These are phyloP conservation scores for Phyllosticta capitalensis DNA, from an alignment of 2,329 filamentous ascomycete genomes.

Conservation along the genomic window DNA sequence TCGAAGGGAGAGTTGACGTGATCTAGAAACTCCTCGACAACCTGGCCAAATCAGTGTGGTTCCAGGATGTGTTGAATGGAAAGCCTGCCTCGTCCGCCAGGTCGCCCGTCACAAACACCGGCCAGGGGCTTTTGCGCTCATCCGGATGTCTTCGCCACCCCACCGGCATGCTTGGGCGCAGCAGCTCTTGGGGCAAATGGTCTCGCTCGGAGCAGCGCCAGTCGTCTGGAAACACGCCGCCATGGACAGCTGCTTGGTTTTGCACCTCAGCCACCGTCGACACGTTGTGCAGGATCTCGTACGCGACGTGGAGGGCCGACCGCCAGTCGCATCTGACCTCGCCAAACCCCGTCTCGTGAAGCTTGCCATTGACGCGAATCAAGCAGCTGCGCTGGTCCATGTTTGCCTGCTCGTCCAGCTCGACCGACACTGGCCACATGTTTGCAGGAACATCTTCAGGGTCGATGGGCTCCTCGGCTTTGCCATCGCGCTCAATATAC, in stretches of 20 bases:
- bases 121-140: background rate
- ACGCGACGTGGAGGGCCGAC: background rate
- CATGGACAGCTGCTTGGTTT: background rate
- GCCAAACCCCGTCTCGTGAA: background rate
- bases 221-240: background rate
- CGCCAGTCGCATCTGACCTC: background rate
- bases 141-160: background rate
- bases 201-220: background rate
- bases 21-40: background rate
- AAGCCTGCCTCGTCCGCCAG: background rate
- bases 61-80: background rate
- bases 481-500: background rate
- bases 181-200: background rate
- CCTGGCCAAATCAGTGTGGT: background rate
- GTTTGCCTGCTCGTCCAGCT: background rate
- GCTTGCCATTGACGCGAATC: background rate
- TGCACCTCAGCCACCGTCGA: background rate
- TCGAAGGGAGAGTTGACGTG: background rate
- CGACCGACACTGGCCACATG: background rate
- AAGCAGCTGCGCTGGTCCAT: background rate
- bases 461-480: background rate
- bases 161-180: background rate
- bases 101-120: background rate
- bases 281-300: background rate
- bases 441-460: background rate